Conservation (phyloP, 1,139 yeast species). For the Yamadazyma atmosphaerica region DNA sequence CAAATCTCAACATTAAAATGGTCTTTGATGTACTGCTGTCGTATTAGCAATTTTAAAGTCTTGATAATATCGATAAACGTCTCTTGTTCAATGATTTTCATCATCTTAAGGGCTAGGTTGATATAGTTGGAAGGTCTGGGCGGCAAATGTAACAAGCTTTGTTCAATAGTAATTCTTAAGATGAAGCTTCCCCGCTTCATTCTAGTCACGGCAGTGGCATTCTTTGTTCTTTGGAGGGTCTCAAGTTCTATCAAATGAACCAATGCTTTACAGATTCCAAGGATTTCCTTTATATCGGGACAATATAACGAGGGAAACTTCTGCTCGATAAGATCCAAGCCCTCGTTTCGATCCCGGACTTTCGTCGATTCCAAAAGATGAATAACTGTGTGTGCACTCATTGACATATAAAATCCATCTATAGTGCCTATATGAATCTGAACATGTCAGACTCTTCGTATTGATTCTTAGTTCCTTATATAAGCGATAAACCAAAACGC, state of each 20-base stretch:
- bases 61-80: constrained; percentile 11
- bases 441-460: too few relatives aligned
- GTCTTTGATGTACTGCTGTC: constrained; percentile 16
- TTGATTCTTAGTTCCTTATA: too few relatives aligned
- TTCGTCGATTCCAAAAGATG: constrained; percentile 13
- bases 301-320: constrained; percentile 8
- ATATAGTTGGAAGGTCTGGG: constrained; percentile 10
- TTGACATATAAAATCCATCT: neutral
- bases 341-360: constrained; percentile 15
- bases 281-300: constrained; percentile 9
- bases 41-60: constrained; percentile 9
- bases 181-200: constrained; percentile 8
- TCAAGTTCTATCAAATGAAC: constrained; percentile 12
- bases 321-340: constrained; percentile 9
- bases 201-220: constrained; percentile 7
- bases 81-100: constrained; percentile 7
- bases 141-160: constrained; percentile 5
- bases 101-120: constrained; percentile 4
- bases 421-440: too few relatives aligned
- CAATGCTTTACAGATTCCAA: constrained; percentile 11
- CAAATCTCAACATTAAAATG: constrained; percentile 14
- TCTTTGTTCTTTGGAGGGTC: constrained; percentile 7
- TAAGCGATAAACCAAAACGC: neutral
- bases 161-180: constrained; percentile 11
- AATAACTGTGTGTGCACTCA: neutral